These are phyloP conservation scores for Euphrasia arctica DNA, from an alignment of 305 asterid genomes.

Conservation along the genomic window DNA sequence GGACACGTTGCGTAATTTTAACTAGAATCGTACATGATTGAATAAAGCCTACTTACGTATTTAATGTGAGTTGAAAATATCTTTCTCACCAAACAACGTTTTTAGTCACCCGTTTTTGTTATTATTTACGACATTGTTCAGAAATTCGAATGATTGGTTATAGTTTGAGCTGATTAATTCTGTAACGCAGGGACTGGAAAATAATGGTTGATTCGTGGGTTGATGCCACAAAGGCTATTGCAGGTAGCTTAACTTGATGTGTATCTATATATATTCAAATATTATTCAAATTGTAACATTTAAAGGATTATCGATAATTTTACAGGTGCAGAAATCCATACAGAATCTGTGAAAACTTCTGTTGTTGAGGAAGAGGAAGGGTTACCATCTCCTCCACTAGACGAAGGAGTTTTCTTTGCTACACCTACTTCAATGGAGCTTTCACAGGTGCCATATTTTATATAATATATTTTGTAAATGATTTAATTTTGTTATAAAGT, in stretches of 20 bases:
- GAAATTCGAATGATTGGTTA: not conserved
- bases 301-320: slow-evolving; percentile 7
- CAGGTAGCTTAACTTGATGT: slow-evolving; percentile 38
- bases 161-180: slow-evolving; percentile 22
- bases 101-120: not conserved
- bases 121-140: not conserved
- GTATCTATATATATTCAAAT: not conserved
- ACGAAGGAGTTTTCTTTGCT: slow-evolving; percentile 76
- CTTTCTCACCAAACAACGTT: not conserved
- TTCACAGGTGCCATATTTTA: slow-evolving; percentile 52
- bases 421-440: slow-evolving; percentile 69
- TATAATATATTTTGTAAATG: not conserved
- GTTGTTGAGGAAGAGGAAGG: slow-evolving; percentile 78
- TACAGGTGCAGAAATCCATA: slow-evolving; percentile 46
- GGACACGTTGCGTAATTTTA: not conserved
- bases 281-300: not conserved
- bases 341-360: slow-evolving; percentile 72
- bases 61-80: not conserved
- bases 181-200: slow-evolving; percentile 75
- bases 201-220: slow-evolving; percentile 74
- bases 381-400: slow-evolving; percentile 95
- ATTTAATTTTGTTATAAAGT: not conserved
- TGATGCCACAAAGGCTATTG: slow-evolving; percentile 46
- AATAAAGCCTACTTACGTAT: not conserved
- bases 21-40: not conserved